phyloP scores from a whole-genome alignment of 345 rosid genomes.

The Capsella bursapastoris region DNA sequence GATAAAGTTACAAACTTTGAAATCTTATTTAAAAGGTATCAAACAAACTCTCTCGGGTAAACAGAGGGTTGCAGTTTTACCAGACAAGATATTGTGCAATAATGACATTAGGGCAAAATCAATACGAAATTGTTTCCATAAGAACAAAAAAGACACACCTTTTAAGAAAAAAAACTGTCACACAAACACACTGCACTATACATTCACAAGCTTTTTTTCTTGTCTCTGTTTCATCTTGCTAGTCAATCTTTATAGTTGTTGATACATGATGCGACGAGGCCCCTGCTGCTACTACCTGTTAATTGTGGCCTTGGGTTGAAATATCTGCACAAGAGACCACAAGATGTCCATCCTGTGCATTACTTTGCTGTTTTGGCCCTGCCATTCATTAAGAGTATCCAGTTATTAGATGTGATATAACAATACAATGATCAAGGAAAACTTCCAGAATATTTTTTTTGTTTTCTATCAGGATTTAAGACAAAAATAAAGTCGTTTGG shows the following conservation, averaged over 20 bases:
- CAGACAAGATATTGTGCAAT: neutral
- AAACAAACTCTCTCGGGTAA: slow-evolving; percentile 14
- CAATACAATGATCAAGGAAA: neutral
- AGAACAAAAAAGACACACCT: neutral
- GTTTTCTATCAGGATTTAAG: neutral
- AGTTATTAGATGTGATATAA: neutral
- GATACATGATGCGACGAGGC: neutral
- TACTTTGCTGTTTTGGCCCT: slow-evolving; percentile 24
- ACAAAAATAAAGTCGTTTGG: neutral
- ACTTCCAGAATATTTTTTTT: neutral
- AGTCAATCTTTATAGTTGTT: neutral
- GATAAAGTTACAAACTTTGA: slow-evolving; percentile 14
- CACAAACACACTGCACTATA: neutral
- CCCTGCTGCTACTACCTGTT: slow-evolving; percentile 4
- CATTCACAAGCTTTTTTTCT: neutral
- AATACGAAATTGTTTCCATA: neutral
- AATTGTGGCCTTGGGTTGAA: slow-evolving; percentile 31
- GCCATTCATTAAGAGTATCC: slow-evolving; percentile 8
- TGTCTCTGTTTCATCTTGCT: neutral
- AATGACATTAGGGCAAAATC: neutral
- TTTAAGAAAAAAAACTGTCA: neutral
- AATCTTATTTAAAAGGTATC: neutral
- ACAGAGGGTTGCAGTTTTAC: neutral
- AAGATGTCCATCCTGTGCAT: slow-evolving; percentile 22
- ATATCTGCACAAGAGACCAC: slow-evolving; percentile 29